Evolutionary conservation across 192 early-diverging fungal species (phyloP).

Genomic region (Piromyces finnis): DNA sequence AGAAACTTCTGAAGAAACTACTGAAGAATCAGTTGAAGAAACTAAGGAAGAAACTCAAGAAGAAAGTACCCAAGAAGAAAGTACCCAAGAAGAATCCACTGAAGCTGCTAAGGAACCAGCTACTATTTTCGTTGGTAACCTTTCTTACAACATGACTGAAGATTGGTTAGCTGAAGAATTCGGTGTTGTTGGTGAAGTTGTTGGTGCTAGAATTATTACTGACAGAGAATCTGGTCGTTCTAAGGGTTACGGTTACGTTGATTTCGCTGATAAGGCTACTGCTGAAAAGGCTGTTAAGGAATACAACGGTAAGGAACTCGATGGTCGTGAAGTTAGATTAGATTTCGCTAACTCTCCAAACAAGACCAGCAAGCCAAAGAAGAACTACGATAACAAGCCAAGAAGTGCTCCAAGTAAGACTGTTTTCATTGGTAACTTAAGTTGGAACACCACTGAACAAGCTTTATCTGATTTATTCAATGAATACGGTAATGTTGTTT

Average conservation of each 20-base stretch:
- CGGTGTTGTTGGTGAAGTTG: slow-evolving; percentile 48
- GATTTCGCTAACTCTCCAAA: slow-evolving; percentile 43
- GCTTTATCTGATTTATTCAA: slow-evolving; percentile 39
- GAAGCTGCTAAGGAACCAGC: slow-evolving; percentile 17
- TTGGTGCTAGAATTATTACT: slow-evolving; percentile 55
- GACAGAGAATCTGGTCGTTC: slow-evolving; percentile 50
- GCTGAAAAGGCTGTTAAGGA: slow-evolving; percentile 48
- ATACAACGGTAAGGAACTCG: slow-evolving; percentile 50
- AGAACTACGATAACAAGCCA: not conserved
- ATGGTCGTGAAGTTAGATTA: slow-evolving; percentile 64
- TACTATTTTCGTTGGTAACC: slow-evolving; percentile 53
- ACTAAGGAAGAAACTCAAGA: slow-evolving; percentile 15
- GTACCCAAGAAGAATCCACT: not conserved
- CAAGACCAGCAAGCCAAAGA: slow-evolving; percentile 13
- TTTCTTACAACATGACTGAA: slow-evolving; percentile 51
- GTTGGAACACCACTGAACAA: slow-evolving; percentile 46
- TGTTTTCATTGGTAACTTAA: slow-evolving; percentile 67
- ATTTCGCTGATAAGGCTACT: slow-evolving; percentile 43
- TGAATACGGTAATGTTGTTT: slow-evolving; percentile 37
- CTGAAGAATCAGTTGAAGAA: slow-evolving; percentile 2
- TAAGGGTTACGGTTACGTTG: slow-evolving; percentile 80
- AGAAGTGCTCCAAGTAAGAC: slow-evolving; percentile 34
- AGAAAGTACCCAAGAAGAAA: slow-evolving; percentile 3
- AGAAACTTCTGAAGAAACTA: not conserved
- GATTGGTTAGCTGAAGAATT: slow-evolving; percentile 44